Evolutionary conservation across 2,329 filamentous ascomycete genomes (phyloP), one percentile per base, ranked within the genome.

Genomic region (Grosmannia penicillata): DNA sequence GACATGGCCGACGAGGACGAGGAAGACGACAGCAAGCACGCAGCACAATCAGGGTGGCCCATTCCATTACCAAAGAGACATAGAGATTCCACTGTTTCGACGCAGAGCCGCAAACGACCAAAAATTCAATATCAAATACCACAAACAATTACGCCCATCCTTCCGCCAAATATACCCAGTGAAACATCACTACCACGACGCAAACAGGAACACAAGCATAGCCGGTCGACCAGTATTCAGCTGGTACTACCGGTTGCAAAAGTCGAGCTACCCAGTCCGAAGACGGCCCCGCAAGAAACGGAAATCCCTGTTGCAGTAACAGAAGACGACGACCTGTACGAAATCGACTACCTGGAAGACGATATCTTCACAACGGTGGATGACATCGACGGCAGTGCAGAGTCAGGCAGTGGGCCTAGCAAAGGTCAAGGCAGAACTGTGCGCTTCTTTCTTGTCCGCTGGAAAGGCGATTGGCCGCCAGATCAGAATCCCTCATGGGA

Each of bases 401-500:
- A 33, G 19, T 14, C 23, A 8, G 33, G 6, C 6, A 7, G 26
- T 27, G 7, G 11, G 6, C 26, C 26, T 13, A 11, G 26, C 11
- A 13, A 5, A 14, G 10, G 26, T 4, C 26, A 13, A 25, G 6
- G 8, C 7, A 21, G 23, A 17, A 4, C 49, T 0, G 53, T 62
- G 2, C 62, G 63, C 4, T 61, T 59, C 41, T 75, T 69, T 50
- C 56, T 63, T 23, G 68, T 75, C 1, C 61, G 64, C 7, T 75
- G 71, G 71, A 63, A 62, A 32, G 71, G 71, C 8, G 53, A 70
- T 41, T 75, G 71, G 71, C 68, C 70, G 0, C 53, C 59, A 0
- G 65, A 63, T 8, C 61, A 73, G 48, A 73, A 75, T 39, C 67
- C 68, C 0, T 68, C 70, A 0, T 75, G 71, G 71, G 71, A 75